A percentile compares a stretch with the other conserved stretches of the same genome.
Evolutionary conservation across 164 flowering plant genomes (phyloP).

Genomic region (Annona cherimola): DNA sequence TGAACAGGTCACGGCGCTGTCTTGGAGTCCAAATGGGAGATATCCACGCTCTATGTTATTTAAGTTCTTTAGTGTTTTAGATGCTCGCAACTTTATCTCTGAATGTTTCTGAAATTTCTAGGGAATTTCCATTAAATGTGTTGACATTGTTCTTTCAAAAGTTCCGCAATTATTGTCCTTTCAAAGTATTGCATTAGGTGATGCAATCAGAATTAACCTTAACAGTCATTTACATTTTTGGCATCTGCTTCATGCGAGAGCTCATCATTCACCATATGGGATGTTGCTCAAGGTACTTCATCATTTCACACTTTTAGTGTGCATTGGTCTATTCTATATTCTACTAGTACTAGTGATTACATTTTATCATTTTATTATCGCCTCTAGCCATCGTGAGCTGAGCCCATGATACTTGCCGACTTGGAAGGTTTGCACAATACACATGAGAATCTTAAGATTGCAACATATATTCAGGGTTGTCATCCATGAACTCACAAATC

Average conservation of each 20-base stretch:
- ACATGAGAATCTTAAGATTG: too few species aligned
- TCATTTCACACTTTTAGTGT: not conserved
- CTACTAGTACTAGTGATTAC: not conserved
- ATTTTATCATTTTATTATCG: too few species aligned
- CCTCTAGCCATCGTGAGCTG: too few species aligned
- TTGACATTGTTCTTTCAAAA: not conserved
- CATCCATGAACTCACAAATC: too few species aligned
- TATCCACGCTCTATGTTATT: slow-evolving; percentile 36
- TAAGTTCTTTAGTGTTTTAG: not conserved
- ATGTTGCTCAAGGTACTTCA: slow-evolving; percentile 84
- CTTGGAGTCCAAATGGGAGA: slow-evolving; percentile 99
- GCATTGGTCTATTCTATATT: not conserved
- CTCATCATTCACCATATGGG: slow-evolving; percentile 95
- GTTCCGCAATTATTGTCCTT: not conserved
- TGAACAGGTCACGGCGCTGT: slow-evolving; percentile 75
- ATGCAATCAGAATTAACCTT: slow-evolving; percentile 33
- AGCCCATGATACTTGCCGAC: too few species aligned
- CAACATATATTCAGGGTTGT: too few species aligned
- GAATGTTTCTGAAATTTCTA: not conserved
- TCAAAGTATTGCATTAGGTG: not conserved
- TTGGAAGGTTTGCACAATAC: too few species aligned
- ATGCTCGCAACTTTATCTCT: slow-evolving; percentile 3
- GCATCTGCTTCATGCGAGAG: slow-evolving; percentile 91
- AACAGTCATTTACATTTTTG: slow-evolving; percentile 61
- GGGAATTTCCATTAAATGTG: not conserved